Evolutionary conservation across 192 early-diverging fungal genomes (phyloP).

Genomic region (Spinellus fusiger): DNA sequence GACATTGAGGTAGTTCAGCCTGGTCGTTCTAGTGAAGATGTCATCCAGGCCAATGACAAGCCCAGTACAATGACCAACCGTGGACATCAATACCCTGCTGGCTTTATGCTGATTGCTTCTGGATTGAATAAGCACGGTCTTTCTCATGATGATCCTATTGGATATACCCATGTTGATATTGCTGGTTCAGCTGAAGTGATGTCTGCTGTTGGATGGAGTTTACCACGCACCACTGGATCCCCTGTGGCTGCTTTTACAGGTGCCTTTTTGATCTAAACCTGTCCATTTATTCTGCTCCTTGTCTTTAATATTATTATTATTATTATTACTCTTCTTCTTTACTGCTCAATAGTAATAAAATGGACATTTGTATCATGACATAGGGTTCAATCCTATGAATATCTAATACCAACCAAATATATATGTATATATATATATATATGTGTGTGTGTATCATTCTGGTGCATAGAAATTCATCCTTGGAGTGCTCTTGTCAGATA

Average conservation of each 20-base stretch:
- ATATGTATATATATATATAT: too few relatives aligned
- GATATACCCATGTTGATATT: slow-evolving; percentile 83
- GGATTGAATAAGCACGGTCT: slow-evolving; percentile 70
- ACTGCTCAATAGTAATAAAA: background rate
- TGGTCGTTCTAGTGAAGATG: slow-evolving; percentile 69
- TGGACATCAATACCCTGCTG: slow-evolving; percentile 85
- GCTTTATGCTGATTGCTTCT: slow-evolving; percentile 74
- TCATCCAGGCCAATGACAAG: slow-evolving; percentile 75
- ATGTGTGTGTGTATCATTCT: too few relatives aligned
- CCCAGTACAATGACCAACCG: slow-evolving; percentile 66
- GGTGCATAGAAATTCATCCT: too few relatives aligned
- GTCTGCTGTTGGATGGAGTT: slow-evolving; percentile 55
- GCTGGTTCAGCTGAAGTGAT: slow-evolving; percentile 72
- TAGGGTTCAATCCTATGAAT: too few relatives aligned
- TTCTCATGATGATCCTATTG: slow-evolving; percentile 55
- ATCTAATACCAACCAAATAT: too few relatives aligned
- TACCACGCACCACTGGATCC: slow-evolving; percentile 66
- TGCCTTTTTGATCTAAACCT: slow-evolving; percentile 55
- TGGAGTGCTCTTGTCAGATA: too few relatives aligned
- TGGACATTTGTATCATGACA: too few relatives aligned
- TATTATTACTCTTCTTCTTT: background rate
- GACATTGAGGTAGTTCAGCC: slow-evolving; percentile 61
- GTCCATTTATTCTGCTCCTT: too few relatives aligned
- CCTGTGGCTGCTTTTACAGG: slow-evolving; percentile 72
- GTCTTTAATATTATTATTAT: too few relatives aligned